phyloP scores from a whole-genome alignment of 345 rosid species.

The Lepidium didymum region DNA sequence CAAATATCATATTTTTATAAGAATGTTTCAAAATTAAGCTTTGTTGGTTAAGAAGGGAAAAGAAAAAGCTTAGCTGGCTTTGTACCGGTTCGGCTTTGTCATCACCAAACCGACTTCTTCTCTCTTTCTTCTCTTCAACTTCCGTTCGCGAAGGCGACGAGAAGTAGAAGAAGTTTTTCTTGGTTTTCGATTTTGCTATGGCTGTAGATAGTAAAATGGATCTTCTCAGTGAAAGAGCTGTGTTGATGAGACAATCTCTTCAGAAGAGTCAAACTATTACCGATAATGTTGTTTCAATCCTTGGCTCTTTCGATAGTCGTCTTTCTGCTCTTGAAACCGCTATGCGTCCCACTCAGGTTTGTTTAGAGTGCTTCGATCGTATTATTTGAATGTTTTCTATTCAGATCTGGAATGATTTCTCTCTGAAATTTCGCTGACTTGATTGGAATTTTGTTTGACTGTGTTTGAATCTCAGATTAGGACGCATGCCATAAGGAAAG shows the following conservation, averaged over 20 bases:
- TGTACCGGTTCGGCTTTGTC: slow-evolving; percentile 16
- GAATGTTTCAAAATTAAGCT: too few relatives aligned
- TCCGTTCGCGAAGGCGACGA: neutral
- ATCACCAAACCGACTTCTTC: slow-evolving; percentile 20
- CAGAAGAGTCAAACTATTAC: slow-evolving; percentile 87
- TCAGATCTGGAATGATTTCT: neutral
- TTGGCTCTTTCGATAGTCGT: slow-evolving; percentile 95
- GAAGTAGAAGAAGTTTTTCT: neutral
- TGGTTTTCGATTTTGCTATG: slow-evolving; percentile 25
- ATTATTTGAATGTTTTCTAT: neutral
- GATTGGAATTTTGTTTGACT: slow-evolving; percentile 22
- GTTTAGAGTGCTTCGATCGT: neutral
- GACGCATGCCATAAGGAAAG: slow-evolving; percentile 90
- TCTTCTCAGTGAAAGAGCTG: slow-evolving; percentile 66
- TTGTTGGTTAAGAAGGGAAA: neutral
- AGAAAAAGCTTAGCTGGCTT: neutral
- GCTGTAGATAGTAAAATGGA: slow-evolving; percentile 49
- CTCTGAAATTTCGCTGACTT: slow-evolving; percentile 1
- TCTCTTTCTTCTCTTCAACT: slow-evolving; percentile 17
- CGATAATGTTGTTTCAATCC: slow-evolving; percentile 77
- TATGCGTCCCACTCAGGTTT: slow-evolving; percentile 99
- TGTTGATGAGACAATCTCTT: slow-evolving; percentile 72
- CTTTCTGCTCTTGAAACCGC: slow-evolving; percentile 98
- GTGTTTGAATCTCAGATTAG: slow-evolving; percentile 53
- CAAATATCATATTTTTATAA: too few relatives aligned